Conservation (phyloP, 2,329 filamentous ascomycete genomes). For the Diaporthe amygdali region DNA sequence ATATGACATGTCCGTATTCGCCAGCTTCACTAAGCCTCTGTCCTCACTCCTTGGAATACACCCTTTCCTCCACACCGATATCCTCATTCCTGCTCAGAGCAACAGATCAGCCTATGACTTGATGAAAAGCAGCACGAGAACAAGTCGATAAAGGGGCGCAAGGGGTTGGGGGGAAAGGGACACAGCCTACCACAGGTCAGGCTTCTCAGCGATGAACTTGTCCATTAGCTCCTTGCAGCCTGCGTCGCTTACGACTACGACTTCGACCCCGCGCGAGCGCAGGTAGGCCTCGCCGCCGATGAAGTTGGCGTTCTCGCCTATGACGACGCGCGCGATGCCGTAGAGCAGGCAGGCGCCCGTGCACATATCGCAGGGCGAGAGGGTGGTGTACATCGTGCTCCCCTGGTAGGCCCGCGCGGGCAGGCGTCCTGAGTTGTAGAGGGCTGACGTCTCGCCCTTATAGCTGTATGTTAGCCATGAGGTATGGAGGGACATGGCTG, state of each 20-base stretch:
- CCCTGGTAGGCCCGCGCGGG: constrained; percentile 72
- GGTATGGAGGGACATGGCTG: too few relatives aligned
- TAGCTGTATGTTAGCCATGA: not conserved
- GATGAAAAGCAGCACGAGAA: not conserved
- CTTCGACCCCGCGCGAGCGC: constrained; percentile 70
- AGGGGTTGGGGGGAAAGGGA: not conserved
- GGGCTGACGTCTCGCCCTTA: constrained; percentile 77
- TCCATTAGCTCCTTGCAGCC: constrained; percentile 74
- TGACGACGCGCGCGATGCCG: constrained; percentile 74
- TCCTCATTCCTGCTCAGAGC: constrained; percentile 59
- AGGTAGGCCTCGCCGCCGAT: constrained; percentile 76
- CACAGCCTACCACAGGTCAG: constrained; percentile 68
- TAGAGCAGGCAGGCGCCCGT: constrained; percentile 80
- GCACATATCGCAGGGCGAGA: constrained; percentile 84
- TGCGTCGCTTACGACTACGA: constrained; percentile 70
- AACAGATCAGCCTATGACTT: not conserved
- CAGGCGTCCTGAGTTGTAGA: constrained; percentile 75
- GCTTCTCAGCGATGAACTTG: constrained; percentile 74
- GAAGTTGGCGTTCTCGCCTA: constrained; percentile 80
- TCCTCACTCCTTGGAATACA: constrained; percentile 42
- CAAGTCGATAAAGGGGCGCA: not conserved
- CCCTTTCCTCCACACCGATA: constrained; percentile 54
- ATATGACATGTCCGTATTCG: not conserved
- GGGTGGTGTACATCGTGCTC: constrained; percentile 82
- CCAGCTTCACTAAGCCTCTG: not conserved